Evolutionary conservation across 768 basidiomycete species (phyloP), one percentile per base, ranked within the genome.

Genomic region (Mycena sanguinolenta): DNA sequence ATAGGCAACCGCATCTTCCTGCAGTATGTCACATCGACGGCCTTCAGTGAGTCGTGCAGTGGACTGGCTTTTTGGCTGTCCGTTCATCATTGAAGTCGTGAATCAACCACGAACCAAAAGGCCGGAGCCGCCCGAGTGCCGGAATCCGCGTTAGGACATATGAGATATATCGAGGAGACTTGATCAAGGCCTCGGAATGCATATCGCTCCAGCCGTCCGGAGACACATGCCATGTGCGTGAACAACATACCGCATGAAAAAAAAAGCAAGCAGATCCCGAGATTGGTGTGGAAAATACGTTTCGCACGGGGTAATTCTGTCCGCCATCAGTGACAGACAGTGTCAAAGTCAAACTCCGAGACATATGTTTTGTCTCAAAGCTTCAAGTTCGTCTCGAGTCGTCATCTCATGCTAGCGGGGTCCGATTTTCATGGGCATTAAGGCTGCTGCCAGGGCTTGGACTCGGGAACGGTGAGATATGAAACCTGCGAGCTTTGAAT

Each of bases 391-490:
- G 39, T 54, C 44, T 61, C 30, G 55, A 34, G 63, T 65, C 58
- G 38, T 54, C 46, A 52, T 52, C 25, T 2, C 36, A 49, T 46
- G 28, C 28, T 50, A 64, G 58, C 52, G 58, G 58, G 23, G 68
- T 65, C 69, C 69, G 63, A 65, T 59, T 64, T 70, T 28, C 63
- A 65, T 70, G 69, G 69, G 50, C 58, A 65, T 70, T 65, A 39
- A 50, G 60, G 34, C n/a, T n/a, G 50, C 58, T 36, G 59, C 60
- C 42, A 46, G 38, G 58, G 32, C 50, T 62, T 60, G 61, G 59
- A 21, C 21, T 50, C 49, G 49, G 28, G 27, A 50, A 12, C 23
- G 25, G 25, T 38, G 12, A 36, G 68, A 69, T 44, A 54, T 36
- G 38, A 42, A 59, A 60, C 57, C 39, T 27, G 39, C 66, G 28